Evolutionary conservation across 306 rosid genomes (phyloP).

Genomic region (Elaeagnus macrophylla): DNA sequence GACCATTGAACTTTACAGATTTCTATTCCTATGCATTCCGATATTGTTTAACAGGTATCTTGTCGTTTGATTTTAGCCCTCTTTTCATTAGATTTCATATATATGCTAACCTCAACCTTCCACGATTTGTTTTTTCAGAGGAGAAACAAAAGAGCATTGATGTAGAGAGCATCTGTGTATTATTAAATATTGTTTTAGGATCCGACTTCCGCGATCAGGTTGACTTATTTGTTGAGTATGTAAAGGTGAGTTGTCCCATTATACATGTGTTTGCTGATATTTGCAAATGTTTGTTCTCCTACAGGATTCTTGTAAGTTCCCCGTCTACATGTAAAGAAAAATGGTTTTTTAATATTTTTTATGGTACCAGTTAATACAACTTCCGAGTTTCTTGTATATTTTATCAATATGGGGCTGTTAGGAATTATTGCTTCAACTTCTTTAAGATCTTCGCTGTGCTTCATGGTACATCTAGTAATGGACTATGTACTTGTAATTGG

Average conservation of each 20-base stretch:
- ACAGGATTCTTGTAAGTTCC: neutral
- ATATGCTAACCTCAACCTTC: constrained; percentile 13
- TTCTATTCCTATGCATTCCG: constrained; percentile 89
- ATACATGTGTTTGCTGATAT: constrained; percentile 6
- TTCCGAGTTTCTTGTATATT: too few species aligned
- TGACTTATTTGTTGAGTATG: constrained; percentile 59
- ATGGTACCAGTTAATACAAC: too few species aligned
- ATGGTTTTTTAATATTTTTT: too few species aligned
- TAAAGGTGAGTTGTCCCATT: constrained; percentile 52
- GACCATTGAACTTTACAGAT: constrained; percentile 42
- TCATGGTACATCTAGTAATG: too few species aligned
- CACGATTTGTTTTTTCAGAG: constrained; percentile 42
- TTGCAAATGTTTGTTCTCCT: neutral
- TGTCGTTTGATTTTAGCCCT: neutral
- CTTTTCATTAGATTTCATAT: constrained; percentile 12
- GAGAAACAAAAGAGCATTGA: constrained; percentile 99
- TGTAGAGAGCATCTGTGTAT: constrained; percentile 84
- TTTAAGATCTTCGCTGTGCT: too few species aligned
- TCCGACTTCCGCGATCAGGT: constrained; percentile 69
- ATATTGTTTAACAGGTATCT: constrained; percentile 89
- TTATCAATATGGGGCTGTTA: too few species aligned
- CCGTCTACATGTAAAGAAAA: neutral
- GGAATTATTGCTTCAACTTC: too few species aligned
- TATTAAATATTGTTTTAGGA: constrained; percentile 77
- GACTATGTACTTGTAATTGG: too few species aligned